Evolutionary conservation across 2,329 filamentous ascomycete genomes (phyloP).

Genomic region (Bisporella sp.): DNA sequence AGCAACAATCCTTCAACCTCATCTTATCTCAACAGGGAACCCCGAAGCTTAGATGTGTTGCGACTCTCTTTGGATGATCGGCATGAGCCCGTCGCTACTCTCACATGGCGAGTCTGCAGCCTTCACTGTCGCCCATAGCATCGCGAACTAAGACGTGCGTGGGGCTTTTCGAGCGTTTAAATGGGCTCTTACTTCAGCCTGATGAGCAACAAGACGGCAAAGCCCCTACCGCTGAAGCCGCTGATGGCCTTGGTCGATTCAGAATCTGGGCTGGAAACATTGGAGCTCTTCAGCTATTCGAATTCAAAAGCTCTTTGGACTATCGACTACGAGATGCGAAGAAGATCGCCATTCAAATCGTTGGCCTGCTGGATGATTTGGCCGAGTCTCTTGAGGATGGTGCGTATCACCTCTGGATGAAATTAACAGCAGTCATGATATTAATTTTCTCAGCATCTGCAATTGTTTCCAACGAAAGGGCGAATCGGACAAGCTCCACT

Average conservation of each 20-base stretch:
- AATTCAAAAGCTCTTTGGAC: conserved; percentile 9
- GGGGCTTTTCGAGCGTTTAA: not conserved
- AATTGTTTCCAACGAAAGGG: conserved; percentile 7
- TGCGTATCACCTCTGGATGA: not conserved
- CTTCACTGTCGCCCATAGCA: conserved; percentile 2
- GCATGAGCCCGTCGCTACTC: not conserved
- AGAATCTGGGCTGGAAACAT: conserved; percentile 15
- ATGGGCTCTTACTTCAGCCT: not conserved
- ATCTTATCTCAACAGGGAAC: not conserved
- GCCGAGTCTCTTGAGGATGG: conserved; percentile 8
- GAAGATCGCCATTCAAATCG: conserved; percentile 4
- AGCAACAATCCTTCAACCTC: not conserved
- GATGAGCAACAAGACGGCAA: not conserved
- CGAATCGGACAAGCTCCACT: conserved; percentile 2
- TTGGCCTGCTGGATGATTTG: conserved; percentile 5
- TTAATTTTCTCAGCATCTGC: conserved; percentile 1
- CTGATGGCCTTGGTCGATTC: conserved; percentile 7
- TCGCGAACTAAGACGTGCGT: conserved; percentile 3
- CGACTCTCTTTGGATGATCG: not conserved
- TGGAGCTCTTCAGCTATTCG: conserved; percentile 8
- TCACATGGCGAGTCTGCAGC: not conserved
- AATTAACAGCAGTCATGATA: not conserved
- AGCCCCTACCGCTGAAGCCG: not conserved
- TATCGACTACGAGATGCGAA: conserved; percentile 10
- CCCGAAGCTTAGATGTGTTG: not conserved